Conservation (phyloP, 2,329 filamentous ascomycete genomes). For the Thielaviopsis ethacetica region DNA sequence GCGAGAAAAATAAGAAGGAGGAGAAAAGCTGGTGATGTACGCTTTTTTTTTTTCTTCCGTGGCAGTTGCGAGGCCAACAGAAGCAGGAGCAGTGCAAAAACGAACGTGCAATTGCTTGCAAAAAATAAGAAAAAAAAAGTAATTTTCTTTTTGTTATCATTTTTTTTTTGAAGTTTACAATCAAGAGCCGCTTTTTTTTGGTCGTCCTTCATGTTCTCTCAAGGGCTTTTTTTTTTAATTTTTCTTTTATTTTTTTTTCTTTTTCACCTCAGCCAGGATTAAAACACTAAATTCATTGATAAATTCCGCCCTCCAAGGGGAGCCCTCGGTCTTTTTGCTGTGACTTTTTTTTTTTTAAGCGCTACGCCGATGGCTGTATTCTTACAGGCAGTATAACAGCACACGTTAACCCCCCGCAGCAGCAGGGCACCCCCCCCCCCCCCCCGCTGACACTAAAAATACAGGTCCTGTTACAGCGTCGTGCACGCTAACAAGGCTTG, state of each 20-base stretch:
- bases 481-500: neutral
- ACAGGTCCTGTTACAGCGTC: neutral
- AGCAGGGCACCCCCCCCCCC: neutral
- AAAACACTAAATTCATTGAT: neutral
- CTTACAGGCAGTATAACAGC: no score
- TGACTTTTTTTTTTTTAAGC: neutral
- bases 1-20: slow-evolving; percentile 2
- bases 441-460: neutral
- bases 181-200: neutral
- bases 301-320: neutral
- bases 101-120: neutral
- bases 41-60: neutral
- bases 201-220: neutral
- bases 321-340: neutral
- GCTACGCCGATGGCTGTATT: neutral
- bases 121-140: neutral
- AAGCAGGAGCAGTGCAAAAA: neutral
- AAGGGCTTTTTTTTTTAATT: neutral
- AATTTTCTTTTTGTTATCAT: neutral
- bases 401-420: neutral
- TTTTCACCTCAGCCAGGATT: neutral
- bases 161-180: neutral
- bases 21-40: neutral
- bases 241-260: no score
- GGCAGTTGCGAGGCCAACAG: neutral